These are phyloP conservation scores for Hypoxylon lienhwacheense DNA, from an alignment of 495 filamentous ascomycete genomes.

Conservation along the genomic window DNA sequence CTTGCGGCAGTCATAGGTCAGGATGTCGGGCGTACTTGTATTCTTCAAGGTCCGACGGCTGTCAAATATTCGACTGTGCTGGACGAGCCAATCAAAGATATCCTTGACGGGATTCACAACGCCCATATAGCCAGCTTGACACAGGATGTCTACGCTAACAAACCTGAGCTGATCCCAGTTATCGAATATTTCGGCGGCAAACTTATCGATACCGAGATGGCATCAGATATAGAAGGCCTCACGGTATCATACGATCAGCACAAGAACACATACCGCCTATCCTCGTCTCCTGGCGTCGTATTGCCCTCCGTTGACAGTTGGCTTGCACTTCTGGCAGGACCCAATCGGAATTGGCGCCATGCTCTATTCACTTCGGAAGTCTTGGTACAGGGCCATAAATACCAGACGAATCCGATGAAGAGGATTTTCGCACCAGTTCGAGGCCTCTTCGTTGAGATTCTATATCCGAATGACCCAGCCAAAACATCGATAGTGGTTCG, in stretches of 20 bases:
- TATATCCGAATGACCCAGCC: constrained; percentile 71
- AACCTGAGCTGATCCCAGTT: constrained; percentile 73
- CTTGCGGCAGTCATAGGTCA: constrained; percentile 92
- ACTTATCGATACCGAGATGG: constrained; percentile 63
- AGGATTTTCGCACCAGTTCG: constrained; percentile 82
- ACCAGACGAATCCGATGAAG: constrained; percentile 94
- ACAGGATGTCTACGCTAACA: constrained; percentile 74
- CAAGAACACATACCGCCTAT: constrained; percentile 80
- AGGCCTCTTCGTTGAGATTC: constrained; percentile 86
- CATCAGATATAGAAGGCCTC: constrained; percentile 74
- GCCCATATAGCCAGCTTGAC: constrained; percentile 79
- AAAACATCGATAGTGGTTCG: constrained; percentile 81
- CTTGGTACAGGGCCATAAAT: constrained; percentile 92
- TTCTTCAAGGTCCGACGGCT: constrained; percentile 93
- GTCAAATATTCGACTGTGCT: constrained; percentile 84
- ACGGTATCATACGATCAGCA: constrained; percentile 71
- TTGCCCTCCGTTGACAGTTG: constrained; percentile 81
- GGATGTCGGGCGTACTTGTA: constrained; percentile 92
- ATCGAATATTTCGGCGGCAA: constrained; percentile 95
- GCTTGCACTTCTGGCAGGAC: constrained; percentile 87
- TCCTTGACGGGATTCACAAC: constrained; percentile 85
- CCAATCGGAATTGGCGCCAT: constrained; percentile 83
- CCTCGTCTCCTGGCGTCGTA: constrained; percentile 63
- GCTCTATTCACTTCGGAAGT: constrained; percentile 97
- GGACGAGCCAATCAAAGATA: constrained; percentile 91